These are phyloP conservation scores for Parachaetomium inaequale DNA, from an alignment of 495 filamentous ascomycete species.

Conservation along the genomic window DNA sequence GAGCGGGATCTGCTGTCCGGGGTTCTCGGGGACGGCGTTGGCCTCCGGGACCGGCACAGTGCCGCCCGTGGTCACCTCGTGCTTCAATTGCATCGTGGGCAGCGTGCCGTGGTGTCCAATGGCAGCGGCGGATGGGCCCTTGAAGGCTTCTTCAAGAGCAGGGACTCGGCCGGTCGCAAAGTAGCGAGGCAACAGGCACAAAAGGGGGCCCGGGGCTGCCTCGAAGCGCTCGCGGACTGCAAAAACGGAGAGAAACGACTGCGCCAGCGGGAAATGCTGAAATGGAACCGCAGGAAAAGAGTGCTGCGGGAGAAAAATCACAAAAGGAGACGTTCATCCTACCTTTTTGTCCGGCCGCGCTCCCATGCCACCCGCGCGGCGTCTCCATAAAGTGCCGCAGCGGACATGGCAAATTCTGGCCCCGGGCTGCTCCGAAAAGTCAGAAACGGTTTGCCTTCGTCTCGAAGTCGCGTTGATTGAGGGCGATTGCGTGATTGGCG, in stretches of 20 bases:
- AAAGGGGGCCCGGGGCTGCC: conserved; percentile 21
- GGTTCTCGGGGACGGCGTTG: conserved; percentile 23
- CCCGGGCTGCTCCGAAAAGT: neutral
- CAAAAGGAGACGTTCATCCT: neutral
- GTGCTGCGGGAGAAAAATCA: conserved; percentile 1
- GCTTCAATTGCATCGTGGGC: conserved; percentile 29
- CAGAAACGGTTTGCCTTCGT: conserved; percentile 11
- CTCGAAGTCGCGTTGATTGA: conserved; percentile 23
- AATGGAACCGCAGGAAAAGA: conserved; percentile 4
- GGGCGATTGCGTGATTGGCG: conserved; percentile 30
- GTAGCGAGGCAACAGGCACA: conserved; percentile 24
- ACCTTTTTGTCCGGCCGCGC: conserved; percentile 13
- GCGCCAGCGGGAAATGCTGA: conserved; percentile 25
- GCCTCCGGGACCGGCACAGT: conserved; percentile 9
- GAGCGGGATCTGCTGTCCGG: conserved; percentile 47
- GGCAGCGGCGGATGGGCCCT: conserved; percentile 13
- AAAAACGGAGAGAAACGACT: conserved; percentile 22
- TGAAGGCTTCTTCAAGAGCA: conserved; percentile 25
- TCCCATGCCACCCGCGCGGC: neutral
- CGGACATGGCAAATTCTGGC: conserved; percentile 3
- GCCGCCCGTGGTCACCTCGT: conserved; percentile 26
- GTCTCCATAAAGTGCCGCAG: conserved; percentile 17
- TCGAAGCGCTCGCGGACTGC: conserved; percentile 26
- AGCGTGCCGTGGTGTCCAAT: conserved; percentile 12
- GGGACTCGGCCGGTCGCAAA: conserved; percentile 17